Evolutionary conservation across 1,284 basidiomycete genomes (phyloP), one percentile per base, ranked within the genome.

Genomic region (Volvariella volvacea): DNA sequence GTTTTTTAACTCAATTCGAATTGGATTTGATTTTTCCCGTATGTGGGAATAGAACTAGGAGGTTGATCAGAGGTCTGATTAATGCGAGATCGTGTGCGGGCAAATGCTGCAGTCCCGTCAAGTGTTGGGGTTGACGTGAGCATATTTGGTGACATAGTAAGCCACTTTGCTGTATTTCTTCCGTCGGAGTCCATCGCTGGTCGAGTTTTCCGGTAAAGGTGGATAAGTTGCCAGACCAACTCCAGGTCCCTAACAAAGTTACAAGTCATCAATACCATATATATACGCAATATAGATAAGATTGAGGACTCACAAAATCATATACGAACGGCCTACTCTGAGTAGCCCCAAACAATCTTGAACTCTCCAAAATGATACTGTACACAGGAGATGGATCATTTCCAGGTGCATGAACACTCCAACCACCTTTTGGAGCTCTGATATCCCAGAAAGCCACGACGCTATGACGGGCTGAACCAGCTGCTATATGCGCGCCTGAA

Each of bases 401-500:
- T 4, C 80, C 78, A 1, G 87, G 86, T 2, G 80, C 81, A 56
- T 87, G 77, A 2, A 87, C 78, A 50, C 80, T 83, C 81, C 83
- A 88, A 2, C 85, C 85, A 17, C 50, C 58, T 4, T 55, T 61
- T 0, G 80, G 68, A 17, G 66, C 66, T 17, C 87, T 78, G 21
- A 86, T 68, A 58, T 89, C 87, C 81, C 83, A 89, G 50, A 89
- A 80, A 1, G 83, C 76, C 41, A 89, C 74, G 19, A 88, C 74
- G 47, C 80, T 77, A 55, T 89, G 82, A 9, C 83, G 71, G 10
- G 83, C 83, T 6, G 78, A 76, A 15, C 87, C 87, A 1, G 83
- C 86, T 3, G 80, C 78, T 38, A 89, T 68, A 53, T 82, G 72
- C 45, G 69, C 70, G 10, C 69, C 68, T n/a, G 69, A 67, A 1